Evolutionary conservation across 1,284 basidiomycete genomes (phyloP).

Genomic region (Moniliophthora roreri): DNA sequence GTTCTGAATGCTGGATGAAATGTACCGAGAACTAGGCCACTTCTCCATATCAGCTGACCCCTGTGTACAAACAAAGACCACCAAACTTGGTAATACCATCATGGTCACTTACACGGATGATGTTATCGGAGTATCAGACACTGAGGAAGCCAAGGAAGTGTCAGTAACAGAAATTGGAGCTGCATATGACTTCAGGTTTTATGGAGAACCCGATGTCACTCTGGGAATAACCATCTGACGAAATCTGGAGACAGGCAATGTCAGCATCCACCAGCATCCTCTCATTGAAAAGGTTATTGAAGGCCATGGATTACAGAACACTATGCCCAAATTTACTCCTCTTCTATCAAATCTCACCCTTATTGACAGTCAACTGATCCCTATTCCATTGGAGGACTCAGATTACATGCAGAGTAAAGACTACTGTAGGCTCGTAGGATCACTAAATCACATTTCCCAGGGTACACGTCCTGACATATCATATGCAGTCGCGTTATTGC

Average conservation of each 20-base stretch:
- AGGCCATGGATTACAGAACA: neutral
- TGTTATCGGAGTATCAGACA: conserved; percentile 4
- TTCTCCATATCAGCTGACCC: conserved; percentile 3
- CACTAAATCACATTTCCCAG: neutral
- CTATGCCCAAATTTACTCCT: too few species aligned
- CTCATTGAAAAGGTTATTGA: neutral
- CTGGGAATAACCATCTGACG: neutral
- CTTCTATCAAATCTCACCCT: neutral
- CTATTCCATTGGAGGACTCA: neutral
- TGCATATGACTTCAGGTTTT: neutral
- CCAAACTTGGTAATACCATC: neutral
- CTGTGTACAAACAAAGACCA: neutral
- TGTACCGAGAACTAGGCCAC: neutral
- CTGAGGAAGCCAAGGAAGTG: neutral
- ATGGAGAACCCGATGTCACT: neutral
- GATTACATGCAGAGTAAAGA: conserved; percentile 6
- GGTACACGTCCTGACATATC: conserved; percentile 3
- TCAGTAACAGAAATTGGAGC: neutral
- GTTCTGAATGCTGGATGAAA: neutral
- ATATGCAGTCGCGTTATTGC: neutral
- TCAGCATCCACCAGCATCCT: neutral
- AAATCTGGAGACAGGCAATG: neutral
- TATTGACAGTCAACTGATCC: neutral
- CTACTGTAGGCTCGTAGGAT: neutral
- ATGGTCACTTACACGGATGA: conserved; percentile 8